Conservation (phyloP, 2,329 filamentous ascomycete genomes). For the Fusarium haematococcum region DNA sequence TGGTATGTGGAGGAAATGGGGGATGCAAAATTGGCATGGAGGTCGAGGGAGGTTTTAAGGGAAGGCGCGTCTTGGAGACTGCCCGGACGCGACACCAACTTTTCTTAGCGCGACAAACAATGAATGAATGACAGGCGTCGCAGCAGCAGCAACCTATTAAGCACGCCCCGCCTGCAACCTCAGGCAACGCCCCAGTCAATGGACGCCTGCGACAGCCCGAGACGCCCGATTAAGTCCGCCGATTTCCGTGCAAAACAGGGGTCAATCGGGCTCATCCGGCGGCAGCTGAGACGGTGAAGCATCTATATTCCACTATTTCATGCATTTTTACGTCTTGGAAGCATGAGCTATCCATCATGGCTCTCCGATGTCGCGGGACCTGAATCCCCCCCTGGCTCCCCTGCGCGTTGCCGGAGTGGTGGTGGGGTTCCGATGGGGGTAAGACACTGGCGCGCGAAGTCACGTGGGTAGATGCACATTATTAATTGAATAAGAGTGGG, state of each 20-base stretch:
- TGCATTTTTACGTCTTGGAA: background rate
- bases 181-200: conserved; percentile 38
- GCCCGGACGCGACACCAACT: conserved; percentile 48
- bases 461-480: conserved; percentile 40
- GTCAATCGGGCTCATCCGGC: background rate
- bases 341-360: background rate
- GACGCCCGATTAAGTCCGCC: conserved; percentile 5
- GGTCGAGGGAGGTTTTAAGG: conserved; percentile 52
- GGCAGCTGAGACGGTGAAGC: background rate
- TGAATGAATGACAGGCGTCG: conserved; percentile 19
- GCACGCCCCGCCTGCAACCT: conserved; percentile 41
- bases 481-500: conserved; percentile 37
- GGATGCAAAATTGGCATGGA: conserved; percentile 38
- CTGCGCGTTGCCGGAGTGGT: conserved; percentile 29
- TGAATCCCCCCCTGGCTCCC: conserved; percentile 18
- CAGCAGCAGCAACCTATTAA: conserved; percentile 45
- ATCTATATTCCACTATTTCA: background rate
- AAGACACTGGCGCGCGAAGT: conserved; percentile 32
- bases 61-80: conserved; percentile 45
- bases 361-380: conserved; percentile 23
- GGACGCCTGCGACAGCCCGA: conserved; percentile 10
- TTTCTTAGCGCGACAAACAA: conserved; percentile 48
- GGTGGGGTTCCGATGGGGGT: conserved; percentile 34
- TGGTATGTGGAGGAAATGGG: conserved; percentile 43
- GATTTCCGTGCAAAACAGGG: conserved; percentile 14